Evolutionary conservation across 202 grass and related monocot genomes (phyloP).

Genomic region (Eragrostis tef): DNA sequence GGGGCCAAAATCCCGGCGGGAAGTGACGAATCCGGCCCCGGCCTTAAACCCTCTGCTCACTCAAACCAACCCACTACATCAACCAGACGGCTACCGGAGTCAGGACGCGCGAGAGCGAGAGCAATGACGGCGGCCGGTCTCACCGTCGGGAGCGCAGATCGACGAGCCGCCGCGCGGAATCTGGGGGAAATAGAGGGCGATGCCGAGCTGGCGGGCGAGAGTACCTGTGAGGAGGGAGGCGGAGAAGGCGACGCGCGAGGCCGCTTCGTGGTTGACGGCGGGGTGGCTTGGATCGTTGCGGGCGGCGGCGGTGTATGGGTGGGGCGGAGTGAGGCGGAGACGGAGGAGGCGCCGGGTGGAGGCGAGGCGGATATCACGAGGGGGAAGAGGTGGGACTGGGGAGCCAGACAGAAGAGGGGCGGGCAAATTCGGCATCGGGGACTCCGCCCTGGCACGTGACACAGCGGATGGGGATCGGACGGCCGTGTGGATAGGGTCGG

Average conservation of each 20-base stretch:
- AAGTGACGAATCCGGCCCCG: not conserved
- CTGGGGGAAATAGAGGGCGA: slow-evolving; percentile 44
- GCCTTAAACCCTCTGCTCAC: slow-evolving; percentile 43
- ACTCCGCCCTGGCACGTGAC: slow-evolving; percentile 57
- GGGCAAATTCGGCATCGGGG: slow-evolving; percentile 40
- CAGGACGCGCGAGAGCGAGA: not conserved
- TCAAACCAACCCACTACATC: not conserved
- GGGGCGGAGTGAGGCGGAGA: not conserved
- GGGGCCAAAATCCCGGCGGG: not conserved
- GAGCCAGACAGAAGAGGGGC: slow-evolving; percentile 24
- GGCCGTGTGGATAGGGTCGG: slow-evolving; percentile 28
- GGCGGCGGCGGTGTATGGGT: not conserved
- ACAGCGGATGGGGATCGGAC: slow-evolving; percentile 25
- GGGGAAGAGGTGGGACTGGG: not conserved
- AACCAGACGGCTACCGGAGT: not conserved
- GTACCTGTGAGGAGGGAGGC: slow-evolving; percentile 33
- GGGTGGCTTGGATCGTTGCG: slow-evolving; percentile 42
- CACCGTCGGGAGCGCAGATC: slow-evolving; percentile 46
- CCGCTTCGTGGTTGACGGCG: slow-evolving; percentile 10
- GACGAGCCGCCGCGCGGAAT: slow-evolving; percentile 24
- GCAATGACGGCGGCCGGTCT: slow-evolving; percentile 30
- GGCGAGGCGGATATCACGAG: slow-evolving; percentile 61
- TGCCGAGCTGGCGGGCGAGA: too few species aligned
- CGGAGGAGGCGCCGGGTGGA: not conserved
- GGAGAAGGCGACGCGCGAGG: slow-evolving; percentile 35